Evolutionary conservation across 108 stramenopile species (phyloP), one percentile per base, ranked within the genome.

Genomic region (Licmophora abbreviata): DNA sequence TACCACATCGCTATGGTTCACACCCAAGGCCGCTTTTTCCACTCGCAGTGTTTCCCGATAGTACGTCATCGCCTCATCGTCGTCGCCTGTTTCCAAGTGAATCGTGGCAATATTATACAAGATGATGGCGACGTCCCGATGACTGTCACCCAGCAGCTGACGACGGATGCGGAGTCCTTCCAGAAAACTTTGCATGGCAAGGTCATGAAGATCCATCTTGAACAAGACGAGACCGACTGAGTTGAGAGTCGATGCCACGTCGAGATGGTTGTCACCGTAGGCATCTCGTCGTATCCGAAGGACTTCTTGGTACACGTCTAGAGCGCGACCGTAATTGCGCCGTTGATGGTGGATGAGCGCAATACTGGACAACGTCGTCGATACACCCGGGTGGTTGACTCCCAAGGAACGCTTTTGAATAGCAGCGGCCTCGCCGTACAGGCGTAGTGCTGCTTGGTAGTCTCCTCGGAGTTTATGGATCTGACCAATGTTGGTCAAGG

Each of bases 31-130:
- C 17, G 64, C 58, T 20, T 56, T 49, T 48, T 79, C 76, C 0
- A 79, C 70, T 44, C 65, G 26, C 24, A 83, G 56, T 12, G 81
- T 71, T 48, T 78, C 77, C 20, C 62, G 54, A 41, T 79, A 83
- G 58, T 48, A 61, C 37, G 49, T 32, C 34, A 78, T 56, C 12
- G 81, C 81, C 14, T 51, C 27, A 22, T 76, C 77, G 25, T 73
- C 69, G 25, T 76, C 67, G 6, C 74, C 77, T 9, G 49, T 68
- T 54, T 83, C 72, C 22, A 79, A 58, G 47, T 77, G 67, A 24
- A 71, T 77, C 15, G 61, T 81, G 3, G 72, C 84, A 49, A 85
- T 66, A 40, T 64, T 64, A 34, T 63, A 59, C 66, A 81, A 62
- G 2, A 81, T 36, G 6, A 72, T 48, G 12, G 74, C 75, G 3